Base-by-base conservation (phyloP, 2,329 filamentous ascomycete genomes). In the Phialophora expanda region DNA sequence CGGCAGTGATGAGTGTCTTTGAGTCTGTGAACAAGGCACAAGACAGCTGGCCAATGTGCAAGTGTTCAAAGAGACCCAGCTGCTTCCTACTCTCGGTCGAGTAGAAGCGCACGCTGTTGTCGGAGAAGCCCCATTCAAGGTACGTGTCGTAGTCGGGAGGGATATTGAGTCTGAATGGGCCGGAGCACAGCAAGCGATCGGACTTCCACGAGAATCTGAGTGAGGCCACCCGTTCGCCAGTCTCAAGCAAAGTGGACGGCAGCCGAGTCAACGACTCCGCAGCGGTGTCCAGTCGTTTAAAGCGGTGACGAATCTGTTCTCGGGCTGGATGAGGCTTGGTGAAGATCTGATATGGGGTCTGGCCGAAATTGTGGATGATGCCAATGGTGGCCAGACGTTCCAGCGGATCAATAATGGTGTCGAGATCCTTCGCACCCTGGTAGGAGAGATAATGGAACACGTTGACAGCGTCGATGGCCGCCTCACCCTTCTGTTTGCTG, bases 331-430 rank as follows among this genome's bases (percentile, higher is more conserved):
- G 95, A 12, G 90, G 84, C 65, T 90, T 89, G 53, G 87, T 86
- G 76, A 98, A 99, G 17, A 98, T 90, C 76, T 99, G 96, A 72
- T 96, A 91, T 1, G 96, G 95, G 1, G 96, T 99, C 77, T 99
- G 95, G 0, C 95, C 95, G 77, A 99, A 99, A 73, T 98, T 98
- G 78, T 99, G 94, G 73, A 99, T 98, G 71, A 97, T 96, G 38
- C 92, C 92, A 61, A 97, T 97, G 0, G 93, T 94, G 4, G 94
- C 91, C 6, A 93, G 83, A 51, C 93, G 86, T 77, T 98, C 93
- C 63, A 94, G 87, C 0, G 91, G 90, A 75, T 98, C 94, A 7
- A 89, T 87, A 66, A 99, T 98, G 60, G 88, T 89, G 76, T 99
- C 95, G 4, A 99, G 82, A 76, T 99, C 92, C 70, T 91, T 96